phyloP scores from a whole-genome alignment of 1,284 basidiomycete species.

The Cutaneotrichosporon sp. region DNA sequence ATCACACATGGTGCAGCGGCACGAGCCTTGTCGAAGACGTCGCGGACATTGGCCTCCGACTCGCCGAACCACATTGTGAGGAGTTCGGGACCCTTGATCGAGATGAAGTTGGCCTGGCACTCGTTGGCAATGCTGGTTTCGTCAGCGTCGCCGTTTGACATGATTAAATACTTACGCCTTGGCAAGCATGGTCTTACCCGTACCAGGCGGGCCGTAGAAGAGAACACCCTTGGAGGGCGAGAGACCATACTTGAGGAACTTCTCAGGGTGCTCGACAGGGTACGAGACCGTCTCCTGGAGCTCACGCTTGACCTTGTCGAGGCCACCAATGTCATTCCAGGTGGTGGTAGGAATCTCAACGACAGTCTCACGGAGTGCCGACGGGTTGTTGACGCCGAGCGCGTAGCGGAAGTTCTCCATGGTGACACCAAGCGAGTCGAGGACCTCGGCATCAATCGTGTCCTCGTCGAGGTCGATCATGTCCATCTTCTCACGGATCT shows the following conservation, averaged over 20 bases:
- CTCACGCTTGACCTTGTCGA: conserved; percentile 99
- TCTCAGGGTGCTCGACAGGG: conserved; percentile 99
- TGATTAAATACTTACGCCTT: conserved; percentile 61
- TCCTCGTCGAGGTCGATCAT: conserved; percentile 89
- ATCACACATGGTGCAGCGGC: conserved; percentile 98
- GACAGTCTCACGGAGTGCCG: conserved; percentile 91
- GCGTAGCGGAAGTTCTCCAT: conserved; percentile 99
- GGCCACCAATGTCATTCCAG: conserved; percentile 98
- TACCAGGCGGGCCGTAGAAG: conserved; percentile 90
- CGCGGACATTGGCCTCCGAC: conserved; percentile 98
- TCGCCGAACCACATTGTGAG: conserved; percentile 99
- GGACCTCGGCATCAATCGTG: conserved; percentile 94
- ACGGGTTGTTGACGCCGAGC: conserved; percentile 91
- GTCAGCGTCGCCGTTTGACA: neutral
- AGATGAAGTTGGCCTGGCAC: conserved; percentile 82
- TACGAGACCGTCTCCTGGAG: conserved; percentile 99
- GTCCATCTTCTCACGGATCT: conserved; percentile 98
- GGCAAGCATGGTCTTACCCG: conserved; percentile 91
- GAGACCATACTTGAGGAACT: conserved; percentile 99
- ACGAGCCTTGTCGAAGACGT: conserved; percentile 99
- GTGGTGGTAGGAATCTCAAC: conserved; percentile 94
- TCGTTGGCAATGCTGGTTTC: conserved; percentile 84
- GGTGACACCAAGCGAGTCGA: conserved; percentile 91
- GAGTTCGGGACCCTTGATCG: conserved; percentile 82
- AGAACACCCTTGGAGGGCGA: conserved; percentile 97